Evolutionary conservation across 1,139 yeast species (phyloP).

Genomic region (Geotrichum aggregatum): DNA sequence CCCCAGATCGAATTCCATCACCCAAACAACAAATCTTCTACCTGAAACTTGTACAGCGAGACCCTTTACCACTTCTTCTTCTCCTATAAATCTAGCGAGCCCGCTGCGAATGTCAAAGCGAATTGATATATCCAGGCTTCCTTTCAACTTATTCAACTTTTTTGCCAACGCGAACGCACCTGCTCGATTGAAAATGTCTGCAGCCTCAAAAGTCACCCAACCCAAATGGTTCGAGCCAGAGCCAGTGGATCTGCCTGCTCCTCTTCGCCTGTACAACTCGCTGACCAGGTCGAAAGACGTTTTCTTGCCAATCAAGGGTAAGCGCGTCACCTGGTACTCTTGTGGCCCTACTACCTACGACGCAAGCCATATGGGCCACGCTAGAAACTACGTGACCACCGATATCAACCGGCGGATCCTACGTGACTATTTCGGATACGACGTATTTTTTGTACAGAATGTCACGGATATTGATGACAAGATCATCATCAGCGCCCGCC

Average conservation of each 20-base stretch:
- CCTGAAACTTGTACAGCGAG: not conserved
- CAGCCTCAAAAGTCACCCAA: conserved; percentile 30
- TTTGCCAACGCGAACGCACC: not conserved
- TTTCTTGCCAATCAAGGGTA: conserved; percentile 58
- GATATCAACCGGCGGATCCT: conserved; percentile 87
- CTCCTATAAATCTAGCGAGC: not conserved
- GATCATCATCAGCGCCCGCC: conserved; percentile 91
- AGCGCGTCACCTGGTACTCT: conserved; percentile 85
- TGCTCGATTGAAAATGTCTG: not conserved
- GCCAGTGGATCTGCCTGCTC: conserved; percentile 26
- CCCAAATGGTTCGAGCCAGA: conserved; percentile 45
- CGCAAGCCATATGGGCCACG: conserved; percentile 98
- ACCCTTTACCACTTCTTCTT: not conserved
- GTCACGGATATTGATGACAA: conserved; percentile 98
- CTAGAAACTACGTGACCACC: conserved; percentile 90
- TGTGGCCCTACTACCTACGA: conserved; percentile 99
- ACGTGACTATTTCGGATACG: conserved; percentile 87
- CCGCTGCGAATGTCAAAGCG: conserved; percentile 6
- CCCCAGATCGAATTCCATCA: not conserved
- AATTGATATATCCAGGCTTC: too few relatives aligned
- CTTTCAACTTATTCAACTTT: not conserved
- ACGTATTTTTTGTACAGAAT: conserved; percentile 82
- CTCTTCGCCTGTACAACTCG: conserved; percentile 64
- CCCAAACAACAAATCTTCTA: not conserved
- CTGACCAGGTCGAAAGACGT: conserved; percentile 76